phyloP scores from a whole-genome alignment of 805 yeast genomes.

The Kuraishia cidri region DNA sequence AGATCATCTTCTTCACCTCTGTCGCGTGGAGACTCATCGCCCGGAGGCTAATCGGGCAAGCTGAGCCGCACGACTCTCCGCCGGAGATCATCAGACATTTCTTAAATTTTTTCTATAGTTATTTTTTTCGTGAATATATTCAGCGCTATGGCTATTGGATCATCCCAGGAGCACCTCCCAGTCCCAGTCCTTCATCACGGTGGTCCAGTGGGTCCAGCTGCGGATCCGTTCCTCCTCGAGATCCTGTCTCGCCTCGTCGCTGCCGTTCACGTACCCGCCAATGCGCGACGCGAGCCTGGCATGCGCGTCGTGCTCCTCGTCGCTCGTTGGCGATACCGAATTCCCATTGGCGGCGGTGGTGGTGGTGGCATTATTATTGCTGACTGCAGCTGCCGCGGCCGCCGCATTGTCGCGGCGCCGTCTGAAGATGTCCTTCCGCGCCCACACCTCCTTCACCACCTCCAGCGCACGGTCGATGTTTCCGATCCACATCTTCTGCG shows the following conservation, averaged over 20 bases:
- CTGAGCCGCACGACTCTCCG: too few species aligned
- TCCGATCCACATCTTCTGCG: slow-evolving; percentile 53
- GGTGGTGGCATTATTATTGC: slow-evolving; percentile 10
- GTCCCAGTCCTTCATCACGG: slow-evolving; percentile 68
- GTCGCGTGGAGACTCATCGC: too few species aligned
- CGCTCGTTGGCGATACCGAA: slow-evolving; percentile 13
- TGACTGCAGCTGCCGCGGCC: slow-evolving; percentile 7
- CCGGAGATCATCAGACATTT: too few species aligned
- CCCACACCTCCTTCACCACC: slow-evolving; percentile 68
- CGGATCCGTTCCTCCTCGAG: slow-evolving; percentile 25
- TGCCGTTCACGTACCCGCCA: slow-evolving; percentile 29
- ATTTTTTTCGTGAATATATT: too few species aligned
- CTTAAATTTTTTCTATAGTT: too few species aligned
- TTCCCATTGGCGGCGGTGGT: slow-evolving; percentile 11
- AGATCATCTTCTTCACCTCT: too few species aligned
- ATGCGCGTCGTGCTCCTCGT: slow-evolving; percentile 9
- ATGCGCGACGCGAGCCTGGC: slow-evolving; percentile 19
- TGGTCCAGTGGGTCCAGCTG: slow-evolving; percentile 56
- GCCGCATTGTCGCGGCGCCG: slow-evolving; percentile 12
- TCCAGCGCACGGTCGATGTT: slow-evolving; percentile 59
- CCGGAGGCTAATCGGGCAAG: too few species aligned
- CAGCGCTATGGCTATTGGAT: too few species aligned
- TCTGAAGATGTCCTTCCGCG: slow-evolving; percentile 40
- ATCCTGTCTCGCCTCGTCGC: slow-evolving; percentile 19
- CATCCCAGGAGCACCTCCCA: slow-evolving; percentile 62